Base-by-base conservation (phyloP, 768 basidiomycete species). In the Termitomyces sp. region DNA sequence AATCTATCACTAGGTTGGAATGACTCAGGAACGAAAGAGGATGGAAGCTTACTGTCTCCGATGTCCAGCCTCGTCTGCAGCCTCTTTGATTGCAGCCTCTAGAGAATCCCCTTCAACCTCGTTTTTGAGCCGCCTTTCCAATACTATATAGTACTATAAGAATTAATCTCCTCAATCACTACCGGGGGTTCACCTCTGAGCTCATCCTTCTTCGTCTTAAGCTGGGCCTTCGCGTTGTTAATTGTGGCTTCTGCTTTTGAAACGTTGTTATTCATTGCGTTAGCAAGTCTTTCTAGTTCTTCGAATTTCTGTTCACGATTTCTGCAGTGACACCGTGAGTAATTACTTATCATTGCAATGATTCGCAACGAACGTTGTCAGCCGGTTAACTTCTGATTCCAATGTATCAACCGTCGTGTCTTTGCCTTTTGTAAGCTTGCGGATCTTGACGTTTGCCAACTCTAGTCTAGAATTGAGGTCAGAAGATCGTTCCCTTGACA, bases 301-400 rank as follows among this genome's bases (percentile, higher is more conserved):
- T 67, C 67, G 48, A 84, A 75, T 56, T 88, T 86, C 3, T 74
- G 70, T 57, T 94, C 92, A 65, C 86, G 87, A 54, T 84, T 78
- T 26, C 93, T 96, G 54, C 45, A 33, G 9, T 62, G 41, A 36
- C 14, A 36, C 38, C 26, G 33, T 28, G 7, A 55, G 36, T 52
- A 20, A 36, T 57, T 47, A 22, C 52, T 32, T 16, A 20, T 20
- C 2, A 24, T 57, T 2, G 14, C 40, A 36, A 36, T 28, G 32
- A 54, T n/a, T 36, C 14, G 30, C 24, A 16, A 77, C 82, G 67
- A 53, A 94, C 92, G 73, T 68, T 10, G 78, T 70, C 8, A 83
- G 66, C 18, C 78, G 76, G 24, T 87, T 85, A 5, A 91, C 77
- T 56, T 90, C 87, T 18, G 76, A 76, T 62, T 96, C 94, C 76